Conservation (phyloP, 129 eudicot species). For the Artemisia argyi region DNA sequence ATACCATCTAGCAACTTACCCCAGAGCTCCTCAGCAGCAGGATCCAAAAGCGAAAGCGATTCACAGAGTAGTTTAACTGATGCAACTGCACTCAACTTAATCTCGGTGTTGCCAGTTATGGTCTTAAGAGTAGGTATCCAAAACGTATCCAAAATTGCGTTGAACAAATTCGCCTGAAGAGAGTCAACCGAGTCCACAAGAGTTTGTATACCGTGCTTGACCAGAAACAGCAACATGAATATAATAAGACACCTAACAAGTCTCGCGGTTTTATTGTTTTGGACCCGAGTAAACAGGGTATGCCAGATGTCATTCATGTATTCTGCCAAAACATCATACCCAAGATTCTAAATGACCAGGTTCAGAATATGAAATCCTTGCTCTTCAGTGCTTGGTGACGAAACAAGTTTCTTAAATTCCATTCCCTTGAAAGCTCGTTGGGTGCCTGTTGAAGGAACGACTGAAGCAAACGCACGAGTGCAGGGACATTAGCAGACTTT, state of each 20-base stretch:
- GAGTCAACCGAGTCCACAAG: slow-evolving; percentile 69
- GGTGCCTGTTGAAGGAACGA: slow-evolving; percentile 93
- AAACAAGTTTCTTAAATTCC: slow-evolving; percentile 65
- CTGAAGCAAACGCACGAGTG: slow-evolving; percentile 91
- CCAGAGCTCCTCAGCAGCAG: slow-evolving; percentile 58
- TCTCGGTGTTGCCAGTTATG: slow-evolving; percentile 71
- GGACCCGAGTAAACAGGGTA: slow-evolving; percentile 62
- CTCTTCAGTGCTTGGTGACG: slow-evolving; percentile 71
- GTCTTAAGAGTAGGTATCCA: slow-evolving; percentile 74
- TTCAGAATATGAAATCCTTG: slow-evolving; percentile 94
- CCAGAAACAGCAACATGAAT: slow-evolving; percentile 82
- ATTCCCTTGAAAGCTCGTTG: slow-evolving; percentile 67
- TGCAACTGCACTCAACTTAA: slow-evolving; percentile 80
- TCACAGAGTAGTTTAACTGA: slow-evolving; percentile 81
- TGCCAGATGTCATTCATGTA: slow-evolving; percentile 66
- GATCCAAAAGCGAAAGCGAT: slow-evolving; percentile 51
- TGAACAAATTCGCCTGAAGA: slow-evolving; percentile 65
- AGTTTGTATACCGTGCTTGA: slow-evolving; percentile 67
- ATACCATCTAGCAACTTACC: slow-evolving; percentile 60
- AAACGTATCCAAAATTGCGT: slow-evolving; percentile 46
- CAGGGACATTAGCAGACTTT: slow-evolving; percentile 86
- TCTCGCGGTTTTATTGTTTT: slow-evolving; percentile 51
- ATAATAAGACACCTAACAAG: slow-evolving; percentile 66
- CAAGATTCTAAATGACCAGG: slow-evolving; percentile 82
- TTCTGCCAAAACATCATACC: slow-evolving; percentile 68